Evolutionary conservation across 164 flowering plant species (phyloP), one percentile per base, ranked within the genome.

Genomic region (Macadamia integrifolia): DNA sequence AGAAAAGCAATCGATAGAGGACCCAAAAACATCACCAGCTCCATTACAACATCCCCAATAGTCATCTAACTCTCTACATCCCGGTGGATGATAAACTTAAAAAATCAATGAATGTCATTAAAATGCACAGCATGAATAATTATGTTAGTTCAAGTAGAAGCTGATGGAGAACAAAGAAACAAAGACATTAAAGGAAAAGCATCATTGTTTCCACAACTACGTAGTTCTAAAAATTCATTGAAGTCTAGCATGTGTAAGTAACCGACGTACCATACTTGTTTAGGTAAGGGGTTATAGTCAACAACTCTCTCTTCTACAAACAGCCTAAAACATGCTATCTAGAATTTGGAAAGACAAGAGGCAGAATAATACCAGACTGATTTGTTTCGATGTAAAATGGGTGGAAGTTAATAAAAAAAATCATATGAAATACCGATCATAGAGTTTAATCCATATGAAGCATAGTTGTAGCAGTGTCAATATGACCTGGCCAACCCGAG

Each of bases 1-100:
- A 85, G 35, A 50, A 87, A 82, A 14, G 93, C 90, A 60, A 82
- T 60, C 93, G 90, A 87, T 9, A 92, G 53, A 60, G 91, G 93
- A 6, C 82, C 80, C 52, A 81, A 61, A 49, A 82, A 77, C 72
- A 77, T 30, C 56, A 82, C 8, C 43, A 89, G 72, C 75, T 89
- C 92, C 56, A 55, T 32, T 42, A 84, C 28, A 12, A 80, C 82
- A 72, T 82, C 83, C 56, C 77, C 78, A 31, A 79, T 69, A 7
- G 84, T 73, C 40, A 5, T 35, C 3, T 35, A 2, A 35, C 40
- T 35, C 40, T 35, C 40, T 35, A 2, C 40, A 35, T 35, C 5
- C 40, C 40, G 5, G 40, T 35, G 40, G 40, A 35, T 35, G 40
- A 35, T 5, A 35, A 35, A 35, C 40, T 35, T 5, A 2, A 5